These are phyloP conservation scores for Microascus cirrosus DNA, from an alignment of 2,329 filamentous ascomycete genomes.

Conservation along the genomic window DNA sequence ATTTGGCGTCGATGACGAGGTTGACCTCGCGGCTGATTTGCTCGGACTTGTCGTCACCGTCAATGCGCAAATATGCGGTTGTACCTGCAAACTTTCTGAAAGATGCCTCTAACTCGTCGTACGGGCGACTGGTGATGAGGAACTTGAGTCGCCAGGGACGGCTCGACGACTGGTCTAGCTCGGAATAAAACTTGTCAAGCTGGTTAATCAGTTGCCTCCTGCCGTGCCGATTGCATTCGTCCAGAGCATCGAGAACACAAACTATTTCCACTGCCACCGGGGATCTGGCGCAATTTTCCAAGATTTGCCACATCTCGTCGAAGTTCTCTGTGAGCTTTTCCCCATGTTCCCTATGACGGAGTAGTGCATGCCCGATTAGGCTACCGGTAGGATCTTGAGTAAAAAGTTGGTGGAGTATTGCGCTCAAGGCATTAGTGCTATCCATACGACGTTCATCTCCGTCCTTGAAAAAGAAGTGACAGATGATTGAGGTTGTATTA, in stretches of 20 bases:
- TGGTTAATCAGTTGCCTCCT: neutral
- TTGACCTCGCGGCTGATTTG: slow-evolving; percentile 12
- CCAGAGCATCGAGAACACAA: slow-evolving; percentile 27
- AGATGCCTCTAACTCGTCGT: slow-evolving; percentile 11
- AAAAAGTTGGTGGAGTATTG: slow-evolving; percentile 26
- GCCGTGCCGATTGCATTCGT: slow-evolving; percentile 21
- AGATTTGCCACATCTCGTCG: slow-evolving; percentile 18
- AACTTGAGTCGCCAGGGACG: slow-evolving; percentile 26
- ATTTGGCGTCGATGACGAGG: slow-evolving; percentile 11
- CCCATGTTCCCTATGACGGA: no score
- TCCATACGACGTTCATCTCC: slow-evolving; percentile 22
- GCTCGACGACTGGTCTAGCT: no score
- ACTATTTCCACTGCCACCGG: slow-evolving; percentile 14
- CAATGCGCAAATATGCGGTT: slow-evolving; percentile 9
- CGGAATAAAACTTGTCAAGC: neutral
- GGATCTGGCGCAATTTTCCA: no score
- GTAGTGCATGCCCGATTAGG: no score
- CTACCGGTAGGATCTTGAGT: slow-evolving; percentile 9
- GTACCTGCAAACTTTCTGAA: slow-evolving; percentile 8
- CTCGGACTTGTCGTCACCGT: slow-evolving; percentile 9
- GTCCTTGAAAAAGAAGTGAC: slow-evolving; percentile 34
- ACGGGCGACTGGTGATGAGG: slow-evolving; percentile 20
- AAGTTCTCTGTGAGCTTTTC: slow-evolving; percentile 10
- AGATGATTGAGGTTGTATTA: slow-evolving; percentile 10
- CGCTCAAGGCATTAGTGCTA: slow-evolving; percentile 17